Evolutionary conservation across 2,329 filamentous ascomycete genomes (phyloP), one percentile per base, ranked within the genome.

Genomic region (Talaromyces verruculosus): DNA sequence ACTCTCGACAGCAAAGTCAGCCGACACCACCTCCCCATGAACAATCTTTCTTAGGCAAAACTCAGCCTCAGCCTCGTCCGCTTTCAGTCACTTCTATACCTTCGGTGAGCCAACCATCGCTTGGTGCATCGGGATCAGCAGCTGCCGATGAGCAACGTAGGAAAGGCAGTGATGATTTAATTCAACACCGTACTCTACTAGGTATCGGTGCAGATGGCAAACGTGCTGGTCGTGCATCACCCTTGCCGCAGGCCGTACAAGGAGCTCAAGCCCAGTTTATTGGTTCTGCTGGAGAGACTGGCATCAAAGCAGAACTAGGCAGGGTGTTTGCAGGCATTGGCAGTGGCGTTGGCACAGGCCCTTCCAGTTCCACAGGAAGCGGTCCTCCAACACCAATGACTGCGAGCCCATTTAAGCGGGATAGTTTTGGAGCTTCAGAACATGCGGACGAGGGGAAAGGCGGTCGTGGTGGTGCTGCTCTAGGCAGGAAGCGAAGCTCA

Each of bases 291-390:
- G 91, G 89, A 17, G 93, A 97, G 76, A 91, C 92, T 11, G 91
- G 91, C 51, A 96, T 97, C 74, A 97, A 97, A 83, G 96, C 89
- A 75, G 94, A 97, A 76, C 93, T 97, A 75, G 93, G 93, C 33
- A 89, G 92, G 68, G 96, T 97, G 84, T 97, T 97, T 79, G 92
- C 92, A 19, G 94, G 94, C n/a, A 92, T 98, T 70, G 93, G 88
- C 17, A 89, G 87, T 75, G 88, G 88, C 41, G 82, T 89, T 19
- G 86, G 87, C 35, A 84, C 83, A 68, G 79, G 80, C 33, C 83
- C 83, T 22, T 80, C 80, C 51, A 78, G 78, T 15, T 79, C 82
- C 39, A 79, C 81, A 41, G 81, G 77, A n/a, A 84, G 83, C 69
- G 82, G 83, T 17, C 80, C 80, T 11, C 81, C 83, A 1, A 88